A percentile compares a stretch with the other conserved stretches of the same genome.
Evolutionary conservation across 148 eudicot genomes (phyloP).

Genomic region (Oxyria digyna): DNA sequence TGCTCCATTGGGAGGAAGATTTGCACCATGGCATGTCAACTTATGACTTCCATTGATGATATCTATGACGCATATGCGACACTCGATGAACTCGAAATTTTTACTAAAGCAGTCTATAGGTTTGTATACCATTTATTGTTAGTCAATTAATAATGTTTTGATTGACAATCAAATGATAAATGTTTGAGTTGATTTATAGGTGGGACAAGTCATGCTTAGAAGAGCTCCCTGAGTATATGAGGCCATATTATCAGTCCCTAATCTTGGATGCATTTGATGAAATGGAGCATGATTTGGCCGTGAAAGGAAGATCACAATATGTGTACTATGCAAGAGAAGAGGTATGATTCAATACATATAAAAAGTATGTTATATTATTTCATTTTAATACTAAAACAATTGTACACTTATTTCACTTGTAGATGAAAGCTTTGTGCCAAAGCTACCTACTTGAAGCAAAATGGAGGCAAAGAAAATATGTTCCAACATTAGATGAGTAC

Average conservation of each 20-base stretch:
- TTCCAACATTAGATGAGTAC: not conserved
- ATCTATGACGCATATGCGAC: slow-evolving; percentile 5
- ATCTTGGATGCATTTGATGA: slow-evolving; percentile 13
- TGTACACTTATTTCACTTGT: not conserved
- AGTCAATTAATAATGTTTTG: no score
- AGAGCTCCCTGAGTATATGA: slow-evolving; percentile 22
- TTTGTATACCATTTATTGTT: no score
- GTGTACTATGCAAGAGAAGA: not conserved
- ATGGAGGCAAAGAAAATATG: not conserved
- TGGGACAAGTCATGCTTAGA: slow-evolving; percentile 14
- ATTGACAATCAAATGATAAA: no score
- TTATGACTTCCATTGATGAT: not conserved
- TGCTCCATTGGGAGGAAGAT: slow-evolving; percentile 15
- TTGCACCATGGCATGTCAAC: slow-evolving; percentile 3
- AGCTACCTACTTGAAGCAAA: not conserved
- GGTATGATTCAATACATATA: not conserved
- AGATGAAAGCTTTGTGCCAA: not conserved
- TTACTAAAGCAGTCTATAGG: no score
- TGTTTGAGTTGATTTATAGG: slow-evolving; percentile 8
- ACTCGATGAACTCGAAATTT: slow-evolving; percentile 1
- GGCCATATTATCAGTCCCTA: slow-evolving; percentile 8
- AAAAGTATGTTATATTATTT: not conserved
- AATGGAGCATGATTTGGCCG: slow-evolving; percentile 5
- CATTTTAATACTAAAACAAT: not conserved
- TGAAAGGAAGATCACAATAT: not conserved